Conservation (phyloP, 2,329 filamentous ascomycete species). For the Cryphonectria carpinicola region DNA sequence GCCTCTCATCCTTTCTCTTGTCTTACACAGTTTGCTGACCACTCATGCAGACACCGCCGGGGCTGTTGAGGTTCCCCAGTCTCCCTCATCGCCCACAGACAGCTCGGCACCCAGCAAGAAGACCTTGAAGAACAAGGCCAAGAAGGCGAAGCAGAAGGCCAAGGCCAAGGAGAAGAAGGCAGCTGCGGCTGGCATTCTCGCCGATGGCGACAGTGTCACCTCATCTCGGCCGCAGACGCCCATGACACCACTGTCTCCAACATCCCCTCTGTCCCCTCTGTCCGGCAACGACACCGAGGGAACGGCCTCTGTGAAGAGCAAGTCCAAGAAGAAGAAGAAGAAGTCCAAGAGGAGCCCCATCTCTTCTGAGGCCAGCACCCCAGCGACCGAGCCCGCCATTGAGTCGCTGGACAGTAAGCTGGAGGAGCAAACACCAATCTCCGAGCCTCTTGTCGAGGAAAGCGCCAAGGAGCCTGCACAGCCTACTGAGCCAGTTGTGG, state of each 20-base stretch:
- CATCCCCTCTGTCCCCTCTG: constrained; percentile 9
- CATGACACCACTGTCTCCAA: constrained; percentile 17
- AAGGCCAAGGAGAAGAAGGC: constrained; percentile 31
- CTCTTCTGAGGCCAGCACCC: constrained; percentile 15
- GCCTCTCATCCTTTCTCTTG: background rate
- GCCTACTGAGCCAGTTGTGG: background rate
- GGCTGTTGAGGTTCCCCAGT: constrained; percentile 22
- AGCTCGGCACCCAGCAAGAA: constrained; percentile 26
- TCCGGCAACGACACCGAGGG: constrained; percentile 17
- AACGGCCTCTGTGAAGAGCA: constrained; percentile 25
- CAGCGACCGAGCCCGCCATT: constrained; percentile 19
- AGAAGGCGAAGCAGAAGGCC: constrained; percentile 30
- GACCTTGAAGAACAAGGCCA: constrained; percentile 31
- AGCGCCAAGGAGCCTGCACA: constrained; percentile 18
- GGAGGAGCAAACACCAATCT: background rate
- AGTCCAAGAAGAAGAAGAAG: constrained; percentile 29
- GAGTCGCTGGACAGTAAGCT: constrained; percentile 8
- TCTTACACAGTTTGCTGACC: background rate
- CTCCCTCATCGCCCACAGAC: constrained; percentile 21
- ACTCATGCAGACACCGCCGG: constrained; percentile 13
- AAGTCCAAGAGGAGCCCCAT: constrained; percentile 26
- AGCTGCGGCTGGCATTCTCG: constrained; percentile 11
- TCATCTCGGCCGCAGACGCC: constrained; percentile 23
- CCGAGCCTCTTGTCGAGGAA: constrained; percentile 11
- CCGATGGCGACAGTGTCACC: constrained; percentile 16